Evolutionary conservation across 805 yeast species (phyloP), one percentile per base, ranked within the genome.

Genomic region (Pichia membranifaciens): DNA sequence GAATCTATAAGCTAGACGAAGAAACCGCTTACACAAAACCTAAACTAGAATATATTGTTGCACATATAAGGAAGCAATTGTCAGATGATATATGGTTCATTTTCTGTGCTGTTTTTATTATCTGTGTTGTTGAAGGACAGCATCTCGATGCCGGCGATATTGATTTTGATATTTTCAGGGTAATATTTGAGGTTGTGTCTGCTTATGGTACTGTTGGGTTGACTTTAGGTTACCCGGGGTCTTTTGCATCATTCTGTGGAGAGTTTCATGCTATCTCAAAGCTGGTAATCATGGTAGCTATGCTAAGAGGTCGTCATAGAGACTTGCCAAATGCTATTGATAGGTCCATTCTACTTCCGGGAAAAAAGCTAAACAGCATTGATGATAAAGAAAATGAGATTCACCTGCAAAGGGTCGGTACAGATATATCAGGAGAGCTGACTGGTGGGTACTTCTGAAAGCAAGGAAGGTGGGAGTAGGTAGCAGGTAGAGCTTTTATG

Each of bases 121-220:
- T 91, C 34, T 87, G 96, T 58, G 82, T 93, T 47, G 85, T 87
- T 42, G 99, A 93, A 60, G 86, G 91, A n/a, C 67, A 71, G 5
- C 78, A 76, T 54, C 69, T 90, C 29, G 56, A 68, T 43, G 70
- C 73, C 43, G 59, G 67, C 4, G 68, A 71, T 13, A 51, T 61
- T 16, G 62, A 73, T 5, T 87, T 89, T 58, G 72, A 79, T 8
- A 76, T 87, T 17, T 91, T 91, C 64, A 69, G 77, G 4, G 71
- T 87, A 2, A 67, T 93, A 58, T 93, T 91, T 66, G 99, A 93
- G 60, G 81, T 89, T 51, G 86, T 88, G 5, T 84, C 95, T 54
- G 98, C 98, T 0, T 95, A 93, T 66, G 97, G 98, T 64, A 90
- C 96, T 0, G 98, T 91, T 41, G 99, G 99, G 0, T 66, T 93